Conservation (phyloP, 441 rosid species). For the Gossypium gossypioides region DNA sequence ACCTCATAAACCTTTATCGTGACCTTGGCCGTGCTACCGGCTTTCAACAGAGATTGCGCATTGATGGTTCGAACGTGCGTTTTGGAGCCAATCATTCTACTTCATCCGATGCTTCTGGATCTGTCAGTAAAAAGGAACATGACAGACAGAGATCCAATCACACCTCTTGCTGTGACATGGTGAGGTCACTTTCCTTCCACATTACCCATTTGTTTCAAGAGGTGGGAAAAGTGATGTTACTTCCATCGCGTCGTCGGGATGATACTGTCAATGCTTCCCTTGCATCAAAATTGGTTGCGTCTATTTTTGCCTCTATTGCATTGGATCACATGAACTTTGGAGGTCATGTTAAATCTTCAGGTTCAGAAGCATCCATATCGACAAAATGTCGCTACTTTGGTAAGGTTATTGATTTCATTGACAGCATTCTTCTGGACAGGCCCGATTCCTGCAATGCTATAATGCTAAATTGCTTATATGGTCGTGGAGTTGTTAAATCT, state of each 20-base stretch:
- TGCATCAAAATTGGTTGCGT: conserved; percentile 81
- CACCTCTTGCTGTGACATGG: conserved; percentile 88
- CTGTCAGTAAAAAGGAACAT: conserved; percentile 41
- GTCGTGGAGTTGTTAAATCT: conserved; percentile 71
- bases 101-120: conserved; percentile 41
- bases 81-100: conserved; percentile 42
- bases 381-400: conserved; percentile 92
- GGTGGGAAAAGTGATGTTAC: conserved; percentile 89
- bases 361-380: conserved; percentile 54
- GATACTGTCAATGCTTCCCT: conserved; percentile 77
- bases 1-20: conserved; percentile 80
- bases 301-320: conserved; percentile 68
- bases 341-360: conserved; percentile 49
- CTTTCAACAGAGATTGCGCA: conserved; percentile 51
- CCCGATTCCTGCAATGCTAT: conserved; percentile 89
- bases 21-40: conserved; percentile 85
- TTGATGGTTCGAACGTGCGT: conserved; percentile 38
- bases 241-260: conserved; percentile 93
- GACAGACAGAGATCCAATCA: conserved; percentile 73
- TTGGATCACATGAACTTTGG: conserved; percentile 76
- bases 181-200: conserved; percentile 82
- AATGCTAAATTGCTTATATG: conserved; percentile 71
- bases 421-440: conserved; percentile 78
- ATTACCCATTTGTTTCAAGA: conserved; percentile 88
- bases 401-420: conserved; percentile 85